phyloP scores from a whole-genome alignment of 768 basidiomycete species.

The Mycena floridula region DNA sequence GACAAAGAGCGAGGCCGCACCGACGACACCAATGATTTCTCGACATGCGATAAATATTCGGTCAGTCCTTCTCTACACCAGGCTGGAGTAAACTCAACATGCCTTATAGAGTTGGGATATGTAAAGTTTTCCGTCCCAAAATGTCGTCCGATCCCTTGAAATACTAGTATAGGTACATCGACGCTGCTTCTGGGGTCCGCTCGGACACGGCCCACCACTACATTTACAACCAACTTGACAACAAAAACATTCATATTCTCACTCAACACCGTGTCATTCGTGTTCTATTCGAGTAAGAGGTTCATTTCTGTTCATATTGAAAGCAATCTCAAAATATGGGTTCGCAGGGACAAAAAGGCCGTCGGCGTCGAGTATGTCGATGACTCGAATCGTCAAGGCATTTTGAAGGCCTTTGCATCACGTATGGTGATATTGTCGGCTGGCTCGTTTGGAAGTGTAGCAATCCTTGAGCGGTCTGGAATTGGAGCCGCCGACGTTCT shows the following conservation, averaged over 20 bases:
- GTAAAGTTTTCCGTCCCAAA: conserved; percentile 23
- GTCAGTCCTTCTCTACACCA: conserved; percentile 27
- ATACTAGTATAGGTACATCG: conserved; percentile 40
- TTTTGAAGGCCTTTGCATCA: conserved; percentile 27
- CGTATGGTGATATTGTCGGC: conserved; percentile 44
- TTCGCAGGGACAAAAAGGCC: conserved; percentile 30
- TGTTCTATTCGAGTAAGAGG: conserved; percentile 41
- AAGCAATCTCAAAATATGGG: neutral
- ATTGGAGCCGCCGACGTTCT: conserved; percentile 54
- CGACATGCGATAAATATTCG: conserved; percentile 38
- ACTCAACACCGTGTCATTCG: conserved; percentile 37
- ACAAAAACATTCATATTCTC: conserved; percentile 36
- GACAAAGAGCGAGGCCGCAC: conserved; percentile 39
- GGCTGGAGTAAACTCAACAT: no score
- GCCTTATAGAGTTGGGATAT: conserved; percentile 44
- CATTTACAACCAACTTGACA: conserved; percentile 39
- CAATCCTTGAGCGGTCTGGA: conserved; percentile 57
- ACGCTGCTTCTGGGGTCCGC: conserved; percentile 42
- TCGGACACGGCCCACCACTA: conserved; percentile 51
- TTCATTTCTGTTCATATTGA: neutral
- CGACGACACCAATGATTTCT: conserved; percentile 45
- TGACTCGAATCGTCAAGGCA: conserved; percentile 13
- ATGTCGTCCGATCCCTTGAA: neutral
- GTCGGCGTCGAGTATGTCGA: conserved; percentile 48
- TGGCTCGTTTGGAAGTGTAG: conserved; percentile 50